Percentiles rank a stretch among this genome's conserved stretches.
phyloP scores from a whole-genome alignment of 768 basidiomycete species.

The Hortiboletus campestris region DNA sequence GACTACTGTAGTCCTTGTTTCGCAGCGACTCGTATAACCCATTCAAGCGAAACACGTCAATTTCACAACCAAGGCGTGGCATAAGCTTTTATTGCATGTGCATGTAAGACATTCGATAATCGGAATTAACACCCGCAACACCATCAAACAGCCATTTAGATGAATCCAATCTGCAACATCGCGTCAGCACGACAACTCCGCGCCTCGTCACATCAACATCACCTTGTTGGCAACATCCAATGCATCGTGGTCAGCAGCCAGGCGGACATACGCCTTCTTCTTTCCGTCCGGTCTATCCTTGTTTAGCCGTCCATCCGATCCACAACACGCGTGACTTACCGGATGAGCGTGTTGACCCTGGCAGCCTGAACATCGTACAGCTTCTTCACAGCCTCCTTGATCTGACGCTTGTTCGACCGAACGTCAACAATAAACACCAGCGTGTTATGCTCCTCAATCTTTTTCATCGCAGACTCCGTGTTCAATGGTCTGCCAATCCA shows the following conservation, averaged over 20 bases:
- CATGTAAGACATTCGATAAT: constrained; percentile 4
- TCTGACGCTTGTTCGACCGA: constrained; percentile 96
- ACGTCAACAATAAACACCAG: constrained; percentile 97
- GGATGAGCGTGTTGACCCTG: constrained; percentile 97
- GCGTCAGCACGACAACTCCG: background rate
- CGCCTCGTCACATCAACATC: background rate
- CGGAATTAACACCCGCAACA: background rate
- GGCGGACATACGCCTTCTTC: constrained; percentile 98
- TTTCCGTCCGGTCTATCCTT: constrained; percentile 85
- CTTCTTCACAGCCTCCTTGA: constrained; percentile 99
- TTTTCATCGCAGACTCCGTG: constrained; percentile 99
- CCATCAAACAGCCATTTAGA: constrained; percentile 45
- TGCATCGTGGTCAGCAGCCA: constrained; percentile 95
- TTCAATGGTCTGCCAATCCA: constrained; percentile 65
- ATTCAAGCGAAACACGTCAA: background rate
- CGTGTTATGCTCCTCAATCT: constrained; percentile 99
- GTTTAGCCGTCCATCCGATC: background rate
- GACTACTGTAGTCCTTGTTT: no score
- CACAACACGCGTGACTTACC: constrained; percentile 49
- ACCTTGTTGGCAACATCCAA: constrained; percentile 98
- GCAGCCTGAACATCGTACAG: constrained; percentile 95
- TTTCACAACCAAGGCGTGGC: background rate
- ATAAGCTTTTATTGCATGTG: constrained; percentile 6
- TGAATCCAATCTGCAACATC: constrained; percentile 79
- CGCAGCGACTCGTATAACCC: no score